These are phyloP conservation scores for button mushroom (Agaricus bisporus) DNA, from an alignment of 768 basidiomycete species.

Conservation along the genomic window DNA sequence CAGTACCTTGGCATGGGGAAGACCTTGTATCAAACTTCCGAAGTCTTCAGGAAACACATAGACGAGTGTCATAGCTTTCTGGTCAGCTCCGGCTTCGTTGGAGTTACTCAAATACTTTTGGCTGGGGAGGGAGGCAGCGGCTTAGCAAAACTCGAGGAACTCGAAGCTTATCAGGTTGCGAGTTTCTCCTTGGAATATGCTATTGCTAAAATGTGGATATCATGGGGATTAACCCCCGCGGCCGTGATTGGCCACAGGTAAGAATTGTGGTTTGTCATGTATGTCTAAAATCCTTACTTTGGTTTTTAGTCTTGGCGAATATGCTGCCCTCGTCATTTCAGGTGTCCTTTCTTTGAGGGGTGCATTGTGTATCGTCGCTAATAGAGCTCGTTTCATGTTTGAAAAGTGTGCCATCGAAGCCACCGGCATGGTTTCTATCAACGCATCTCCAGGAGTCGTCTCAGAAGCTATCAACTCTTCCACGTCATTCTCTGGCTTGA, in stretches of 20 bases:
- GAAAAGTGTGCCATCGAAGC: slow-evolving; percentile 34
- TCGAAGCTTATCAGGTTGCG: slow-evolving; percentile 45
- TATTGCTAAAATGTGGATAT: slow-evolving; percentile 57
- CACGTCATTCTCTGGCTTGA: slow-evolving; percentile 28
- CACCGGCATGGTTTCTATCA: slow-evolving; percentile 61
- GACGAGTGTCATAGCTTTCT: slow-evolving; percentile 55
- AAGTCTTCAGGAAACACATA: slow-evolving; percentile 43
- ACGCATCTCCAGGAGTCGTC: slow-evolving; percentile 28
- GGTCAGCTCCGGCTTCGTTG: slow-evolving; percentile 37
- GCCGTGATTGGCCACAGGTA: slow-evolving; percentile 72
- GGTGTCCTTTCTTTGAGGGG: slow-evolving; percentile 50
- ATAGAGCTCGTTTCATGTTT: slow-evolving; percentile 51
- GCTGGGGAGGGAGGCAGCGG: slow-evolving; percentile 6
- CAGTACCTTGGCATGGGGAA: slow-evolving; percentile 64
- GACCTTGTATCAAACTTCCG: slow-evolving; percentile 42
- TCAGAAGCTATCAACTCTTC: slow-evolving; percentile 28
- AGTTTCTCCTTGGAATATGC: slow-evolving; percentile 61
- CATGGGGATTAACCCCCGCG: slow-evolving; percentile 59
- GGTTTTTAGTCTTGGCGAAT: slow-evolving; percentile 61
- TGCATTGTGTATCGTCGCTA: slow-evolving; percentile 52
- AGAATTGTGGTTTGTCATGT: neutral
- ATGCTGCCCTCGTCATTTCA: slow-evolving; percentile 62
- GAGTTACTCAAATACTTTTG: slow-evolving; percentile 24
- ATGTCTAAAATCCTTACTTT: neutral
- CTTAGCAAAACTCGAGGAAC: slow-evolving; percentile 23